Conservation (phyloP, 192 early-diverging fungal species). For the Coemansia sp. region DNA sequence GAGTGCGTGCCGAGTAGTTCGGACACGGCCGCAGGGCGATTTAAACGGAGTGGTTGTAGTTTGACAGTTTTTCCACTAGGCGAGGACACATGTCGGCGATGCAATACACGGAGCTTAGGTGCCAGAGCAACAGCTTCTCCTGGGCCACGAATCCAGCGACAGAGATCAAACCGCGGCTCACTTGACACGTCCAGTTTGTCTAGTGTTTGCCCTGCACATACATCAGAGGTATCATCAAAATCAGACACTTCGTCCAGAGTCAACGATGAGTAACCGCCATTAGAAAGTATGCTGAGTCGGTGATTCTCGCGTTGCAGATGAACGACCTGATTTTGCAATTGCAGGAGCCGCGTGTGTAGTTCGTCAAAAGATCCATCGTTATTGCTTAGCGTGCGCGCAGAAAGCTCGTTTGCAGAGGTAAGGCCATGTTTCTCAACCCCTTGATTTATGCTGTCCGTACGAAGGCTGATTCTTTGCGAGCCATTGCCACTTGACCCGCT, state of each 20-base stretch:
- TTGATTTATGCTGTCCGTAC: not conserved
- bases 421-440: not conserved
- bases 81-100: slow-evolving; percentile 16
- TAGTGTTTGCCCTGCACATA: not conserved
- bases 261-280: not conserved
- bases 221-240: not conserved
- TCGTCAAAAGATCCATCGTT: not conserved
- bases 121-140: not conserved
- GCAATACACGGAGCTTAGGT: slow-evolving; percentile 24
- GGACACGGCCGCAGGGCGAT: slow-evolving; percentile 14
- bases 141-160: slow-evolving; percentile 28
- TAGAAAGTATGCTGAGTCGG: not conserved
- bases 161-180: slow-evolving; percentile 24
- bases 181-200: not conserved
- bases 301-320: not conserved
- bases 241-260: not conserved
- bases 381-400: not conserved
- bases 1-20: slow-evolving; percentile 33
- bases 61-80: slow-evolving; percentile 17
- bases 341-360: not conserved
- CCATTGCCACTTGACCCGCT: not conserved
- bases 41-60: slow-evolving; percentile 25
- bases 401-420: not conserved
- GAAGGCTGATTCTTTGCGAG: not conserved
- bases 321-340: slow-evolving; percentile 2